phyloP scores from a whole-genome alignment of 805 yeast species.

The Myxozyma neglecta region DNA sequence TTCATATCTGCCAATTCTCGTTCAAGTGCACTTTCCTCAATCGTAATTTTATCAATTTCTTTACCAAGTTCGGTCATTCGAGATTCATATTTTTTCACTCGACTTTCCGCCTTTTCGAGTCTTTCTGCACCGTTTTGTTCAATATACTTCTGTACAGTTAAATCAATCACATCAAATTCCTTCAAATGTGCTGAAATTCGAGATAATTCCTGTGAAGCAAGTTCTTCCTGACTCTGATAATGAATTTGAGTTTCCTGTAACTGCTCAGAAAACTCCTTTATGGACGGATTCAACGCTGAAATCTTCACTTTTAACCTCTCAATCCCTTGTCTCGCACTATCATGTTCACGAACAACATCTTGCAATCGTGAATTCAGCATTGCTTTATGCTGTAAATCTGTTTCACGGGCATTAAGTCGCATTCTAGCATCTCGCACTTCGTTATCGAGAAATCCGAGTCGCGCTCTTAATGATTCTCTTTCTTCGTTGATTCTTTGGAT shows the following conservation, averaged over 20 bases:
- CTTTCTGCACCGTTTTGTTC: neutral
- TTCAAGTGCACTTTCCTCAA: slow-evolving; percentile 37
- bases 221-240: slow-evolving; percentile 27
- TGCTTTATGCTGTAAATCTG: slow-evolving; percentile 50
- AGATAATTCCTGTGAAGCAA: neutral
- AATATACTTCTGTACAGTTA: neutral
- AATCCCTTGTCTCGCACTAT: slow-evolving; percentile 31
- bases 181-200: slow-evolving; percentile 3
- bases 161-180: slow-evolving; percentile 11
- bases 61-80: slow-evolving; percentile 34
- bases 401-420: slow-evolving; percentile 54
- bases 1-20: slow-evolving; percentile 37
- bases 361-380: slow-evolving; percentile 31
- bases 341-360: slow-evolving; percentile 40
- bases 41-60: slow-evolving; percentile 32
- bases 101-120: slow-evolving; percentile 42
- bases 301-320: slow-evolving; percentile 41
- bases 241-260: slow-evolving; percentile 10
- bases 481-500: slow-evolving; percentile 43
- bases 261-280: slow-evolving; percentile 3
- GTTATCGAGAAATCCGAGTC: slow-evolving; percentile 49
- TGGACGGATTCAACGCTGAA: slow-evolving; percentile 5
- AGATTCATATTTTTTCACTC: slow-evolving; percentile 35
- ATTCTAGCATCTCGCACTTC: slow-evolving; percentile 55
- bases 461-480: slow-evolving; percentile 49